These are phyloP conservation scores for Backusella tuberculispora DNA, from an alignment of 192 early-diverging fungal species.

Conservation along the genomic window DNA sequence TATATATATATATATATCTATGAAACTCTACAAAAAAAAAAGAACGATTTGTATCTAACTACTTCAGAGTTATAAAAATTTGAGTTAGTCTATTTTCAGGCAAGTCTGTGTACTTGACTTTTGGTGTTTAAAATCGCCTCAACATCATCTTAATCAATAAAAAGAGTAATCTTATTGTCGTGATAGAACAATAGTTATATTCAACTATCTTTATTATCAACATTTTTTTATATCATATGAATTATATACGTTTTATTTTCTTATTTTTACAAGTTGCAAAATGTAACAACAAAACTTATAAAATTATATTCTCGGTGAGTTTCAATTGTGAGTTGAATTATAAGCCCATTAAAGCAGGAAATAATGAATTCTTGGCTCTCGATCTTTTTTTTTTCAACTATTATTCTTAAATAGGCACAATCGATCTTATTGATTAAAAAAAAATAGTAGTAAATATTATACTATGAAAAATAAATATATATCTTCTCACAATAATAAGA, in stretches of 20 bases:
- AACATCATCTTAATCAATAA: too few relatives aligned
- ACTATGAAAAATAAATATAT: too few relatives aligned
- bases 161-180: too few relatives aligned
- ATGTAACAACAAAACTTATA: background rate
- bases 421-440: background rate
- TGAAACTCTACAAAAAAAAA: too few relatives aligned
- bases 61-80: background rate
- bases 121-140: too few relatives aligned
- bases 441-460: too few relatives aligned
- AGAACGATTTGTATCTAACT: background rate
- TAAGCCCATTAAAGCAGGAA: background rate
- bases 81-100: slow-evolving; percentile 3
- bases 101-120: background rate
- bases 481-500: background rate
- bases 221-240: too few relatives aligned
- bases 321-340: background rate
- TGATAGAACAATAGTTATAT: too few relatives aligned
- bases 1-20: too few relatives aligned
- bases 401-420: background rate
- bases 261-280: background rate
- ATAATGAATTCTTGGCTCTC: background rate
- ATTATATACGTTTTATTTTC: too few relatives aligned
- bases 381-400: background rate
- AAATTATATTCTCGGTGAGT: background rate
- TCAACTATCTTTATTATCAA: too few relatives aligned